Percentiles rank a stretch among this genome's conserved stretches.
Conservation (phyloP, 352 stramenopile genomes). For the Phytophthora citrophthora region DNA sequence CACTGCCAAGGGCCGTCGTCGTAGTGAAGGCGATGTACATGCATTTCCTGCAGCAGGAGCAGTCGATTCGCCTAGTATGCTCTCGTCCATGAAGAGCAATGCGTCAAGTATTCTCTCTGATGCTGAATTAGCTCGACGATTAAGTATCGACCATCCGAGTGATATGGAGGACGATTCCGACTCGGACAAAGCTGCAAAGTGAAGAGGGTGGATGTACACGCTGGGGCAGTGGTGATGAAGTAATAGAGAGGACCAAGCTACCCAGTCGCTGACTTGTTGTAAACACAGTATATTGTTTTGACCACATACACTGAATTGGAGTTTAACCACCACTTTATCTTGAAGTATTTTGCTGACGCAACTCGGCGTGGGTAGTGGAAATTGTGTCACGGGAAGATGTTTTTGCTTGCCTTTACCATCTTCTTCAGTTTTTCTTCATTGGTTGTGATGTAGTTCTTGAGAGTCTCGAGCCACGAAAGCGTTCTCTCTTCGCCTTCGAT, state of each 20-base stretch:
- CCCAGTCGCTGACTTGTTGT: no score
- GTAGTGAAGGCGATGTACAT: conserved; percentile 34
- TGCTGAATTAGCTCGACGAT: conserved; percentile 51
- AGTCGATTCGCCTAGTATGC: conserved; percentile 20
- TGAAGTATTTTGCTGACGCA: no score
- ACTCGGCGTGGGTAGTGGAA: no score
- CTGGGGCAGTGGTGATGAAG: background rate
- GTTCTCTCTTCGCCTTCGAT: no score
- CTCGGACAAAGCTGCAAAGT: conserved; percentile 21
- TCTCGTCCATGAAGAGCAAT: conserved; percentile 46
- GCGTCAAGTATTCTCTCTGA: conserved; percentile 64
- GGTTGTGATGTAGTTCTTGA: no score
- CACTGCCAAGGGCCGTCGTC: conserved; percentile 26
- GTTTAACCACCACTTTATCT: no score
- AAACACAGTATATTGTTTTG: no score
- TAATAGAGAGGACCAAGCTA: conserved; percentile 1
- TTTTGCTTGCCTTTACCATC: no score
- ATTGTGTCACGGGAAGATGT: no score
- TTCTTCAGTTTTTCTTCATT: no score
- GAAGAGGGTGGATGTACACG: conserved; percentile 1
- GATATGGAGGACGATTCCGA: conserved; percentile 46
- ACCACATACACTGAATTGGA: no score
- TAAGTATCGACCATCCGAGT: conserved; percentile 51
- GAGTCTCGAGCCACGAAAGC: no score
- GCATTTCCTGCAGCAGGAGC: conserved; percentile 5